phyloP scores from a whole-genome alignment of 805 yeast genomes.

The Barnettozyma sp. region DNA sequence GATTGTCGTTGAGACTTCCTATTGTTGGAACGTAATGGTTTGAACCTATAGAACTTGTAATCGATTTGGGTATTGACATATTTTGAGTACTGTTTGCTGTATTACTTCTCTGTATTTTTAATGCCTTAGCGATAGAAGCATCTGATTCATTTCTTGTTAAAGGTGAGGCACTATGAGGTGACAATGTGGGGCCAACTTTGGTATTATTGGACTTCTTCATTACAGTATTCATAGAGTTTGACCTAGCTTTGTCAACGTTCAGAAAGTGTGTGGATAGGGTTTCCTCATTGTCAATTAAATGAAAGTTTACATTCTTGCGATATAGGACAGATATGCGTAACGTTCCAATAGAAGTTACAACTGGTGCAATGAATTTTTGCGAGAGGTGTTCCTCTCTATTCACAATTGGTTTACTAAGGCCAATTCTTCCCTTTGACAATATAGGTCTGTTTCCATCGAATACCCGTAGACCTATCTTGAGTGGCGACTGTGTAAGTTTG shows the following conservation, averaged over 20 bases:
- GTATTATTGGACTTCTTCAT: constrained; percentile 30
- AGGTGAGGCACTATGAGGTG: constrained; percentile 25
- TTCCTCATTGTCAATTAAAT: constrained; percentile 60
- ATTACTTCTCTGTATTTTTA: constrained; percentile 35
- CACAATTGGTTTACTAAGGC: constrained; percentile 64
- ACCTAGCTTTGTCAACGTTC: constrained; percentile 33
- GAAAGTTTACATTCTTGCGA: constrained; percentile 63
- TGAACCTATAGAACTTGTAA: constrained; percentile 23
- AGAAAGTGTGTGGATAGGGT: constrained; percentile 51
- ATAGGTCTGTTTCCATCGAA: constrained; percentile 77
- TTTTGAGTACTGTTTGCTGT: constrained; percentile 14
- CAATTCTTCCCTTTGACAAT: constrained; percentile 75
- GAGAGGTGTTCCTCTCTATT: constrained; percentile 41
- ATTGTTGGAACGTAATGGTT: constrained; percentile 18
- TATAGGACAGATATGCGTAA: constrained; percentile 73
- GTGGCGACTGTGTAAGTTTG: constrained; percentile 31
- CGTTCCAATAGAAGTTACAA: constrained; percentile 70
- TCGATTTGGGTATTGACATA: constrained; percentile 25
- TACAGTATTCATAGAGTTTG: constrained; percentile 10
- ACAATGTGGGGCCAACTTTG: too few relatives aligned
- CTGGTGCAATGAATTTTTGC: constrained; percentile 60
- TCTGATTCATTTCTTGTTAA: constrained; percentile 38
- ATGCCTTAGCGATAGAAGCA: constrained; percentile 34
- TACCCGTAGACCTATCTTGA: constrained; percentile 51
- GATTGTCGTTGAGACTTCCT: constrained; percentile 18